Conservation (phyloP, 345 rosid species). For the Microcos paniculata region DNA sequence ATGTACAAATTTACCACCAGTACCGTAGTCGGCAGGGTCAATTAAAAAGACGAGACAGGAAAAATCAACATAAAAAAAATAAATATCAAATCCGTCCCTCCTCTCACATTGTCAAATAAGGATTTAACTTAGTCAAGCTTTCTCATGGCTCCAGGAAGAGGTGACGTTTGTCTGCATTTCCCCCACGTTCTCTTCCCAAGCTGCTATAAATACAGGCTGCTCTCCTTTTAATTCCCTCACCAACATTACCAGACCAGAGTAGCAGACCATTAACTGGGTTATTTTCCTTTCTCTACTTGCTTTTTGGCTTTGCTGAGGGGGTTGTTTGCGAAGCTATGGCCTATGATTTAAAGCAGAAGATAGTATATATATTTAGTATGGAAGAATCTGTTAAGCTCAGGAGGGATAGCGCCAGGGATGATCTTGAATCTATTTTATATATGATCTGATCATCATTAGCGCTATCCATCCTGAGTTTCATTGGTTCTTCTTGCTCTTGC, state of each 20-base stretch:
- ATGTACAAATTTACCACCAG: neutral
- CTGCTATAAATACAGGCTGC: slow-evolving; percentile 18
- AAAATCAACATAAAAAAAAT: neutral
- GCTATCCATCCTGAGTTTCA: slow-evolving; percentile 27
- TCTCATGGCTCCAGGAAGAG: slow-evolving; percentile 9
- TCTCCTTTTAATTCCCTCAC: slow-evolving; percentile 4
- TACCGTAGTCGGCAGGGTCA: slow-evolving; percentile 21
- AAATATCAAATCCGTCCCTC: slow-evolving; percentile 12
- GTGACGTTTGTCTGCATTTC: slow-evolving; percentile 8
- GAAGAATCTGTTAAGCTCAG: slow-evolving; percentile 50
- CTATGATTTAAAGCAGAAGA: neutral
- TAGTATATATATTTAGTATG: slow-evolving; percentile 12
- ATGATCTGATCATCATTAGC: slow-evolving; percentile 4
- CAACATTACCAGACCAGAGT: neutral
- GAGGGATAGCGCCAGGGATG: slow-evolving; percentile 49
- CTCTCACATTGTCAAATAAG: neutral
- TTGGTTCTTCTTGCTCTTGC: slow-evolving; percentile 24
- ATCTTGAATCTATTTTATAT: neutral
- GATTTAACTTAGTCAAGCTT: neutral
- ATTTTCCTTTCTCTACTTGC: neutral
- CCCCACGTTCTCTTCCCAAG: slow-evolving; percentile 9
- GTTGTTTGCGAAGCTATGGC: neutral
- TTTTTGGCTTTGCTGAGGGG: neutral
- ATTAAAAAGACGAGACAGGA: neutral
- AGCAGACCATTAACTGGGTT: neutral